phyloP scores from a whole-genome alignment of 2,329 filamentous ascomycete species.

The Verticillium nubilum region DNA sequence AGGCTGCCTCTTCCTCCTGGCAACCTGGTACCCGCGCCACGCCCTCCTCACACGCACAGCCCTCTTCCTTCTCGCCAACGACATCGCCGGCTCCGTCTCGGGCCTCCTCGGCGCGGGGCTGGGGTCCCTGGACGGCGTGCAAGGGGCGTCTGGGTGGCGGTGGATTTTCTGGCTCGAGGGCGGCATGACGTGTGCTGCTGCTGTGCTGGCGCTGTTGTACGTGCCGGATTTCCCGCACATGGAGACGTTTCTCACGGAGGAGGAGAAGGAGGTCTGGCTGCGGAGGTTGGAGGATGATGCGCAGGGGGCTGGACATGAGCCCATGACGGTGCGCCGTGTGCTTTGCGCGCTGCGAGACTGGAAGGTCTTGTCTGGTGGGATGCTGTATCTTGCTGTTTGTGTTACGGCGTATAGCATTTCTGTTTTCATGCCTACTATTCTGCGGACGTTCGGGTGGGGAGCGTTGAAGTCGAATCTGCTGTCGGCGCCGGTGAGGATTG shows the following conservation, averaged over 20 bases:
- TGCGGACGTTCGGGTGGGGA: constrained; percentile 24
- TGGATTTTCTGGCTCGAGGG: constrained; percentile 18
- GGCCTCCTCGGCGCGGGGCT: constrained; percentile 17
- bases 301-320: constrained; percentile 8
- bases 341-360: constrained; percentile 51
- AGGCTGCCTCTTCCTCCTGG: constrained; percentile 25
- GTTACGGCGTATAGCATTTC: constrained; percentile 22
- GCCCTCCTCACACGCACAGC: constrained; percentile 22
- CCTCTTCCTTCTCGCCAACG: constrained; percentile 17
- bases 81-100: constrained; percentile 17
- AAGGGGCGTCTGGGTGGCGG: constrained; percentile 16
- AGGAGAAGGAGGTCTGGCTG: constrained; percentile 14
- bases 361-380: constrained; percentile 36
- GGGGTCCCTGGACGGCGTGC: constrained; percentile 14
- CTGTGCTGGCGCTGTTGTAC: constrained; percentile 9
- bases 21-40: constrained; percentile 25
- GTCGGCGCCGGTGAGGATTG: constrained; percentile 20
- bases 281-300: constrained; percentile 12
- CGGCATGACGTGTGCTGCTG: not conserved
- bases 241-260: constrained; percentile 9
- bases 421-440: constrained; percentile 27
- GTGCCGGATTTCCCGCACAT: constrained; percentile 14
- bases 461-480: constrained; percentile 24
- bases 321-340: constrained; percentile 26
- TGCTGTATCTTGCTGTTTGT: constrained; percentile 20